Evolutionary conservation across 1,284 basidiomycete species (phyloP), one percentile per base, ranked within the genome.

Genomic region (Sporisorium scitamineum): DNA sequence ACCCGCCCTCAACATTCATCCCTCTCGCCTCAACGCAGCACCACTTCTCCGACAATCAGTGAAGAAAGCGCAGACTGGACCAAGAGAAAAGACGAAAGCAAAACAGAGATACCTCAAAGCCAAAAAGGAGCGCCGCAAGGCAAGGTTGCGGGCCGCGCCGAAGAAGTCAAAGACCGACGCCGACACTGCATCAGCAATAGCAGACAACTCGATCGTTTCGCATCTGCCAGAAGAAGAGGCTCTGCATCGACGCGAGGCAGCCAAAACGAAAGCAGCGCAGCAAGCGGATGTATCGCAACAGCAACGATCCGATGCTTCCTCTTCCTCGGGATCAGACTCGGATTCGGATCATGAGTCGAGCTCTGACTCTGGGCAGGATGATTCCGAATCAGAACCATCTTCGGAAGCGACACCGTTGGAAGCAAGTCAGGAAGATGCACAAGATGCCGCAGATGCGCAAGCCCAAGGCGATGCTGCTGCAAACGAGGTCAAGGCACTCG

Each of bases 101-200:
- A 84, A 84, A 57, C 72, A 79, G 50, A 55, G 83, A 29, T 84
- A 84, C 50, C 62, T 84, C 24, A 80, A 80, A 18, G 80, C 78
- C 5, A 84, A 84, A 61, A 84, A 84, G 58, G 70, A 76, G 5
- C 61, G 82, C 13, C 69, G 79, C 11, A 84, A 84, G 54, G 77
- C 77, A 1, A 70, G 67, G 27, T 69, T 68, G 29, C 61, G 69
- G 18, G 67, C 79, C n/a, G 68, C 64, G 14, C 78, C 80, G 1
- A 82, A 78, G 54, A 65, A 77, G 51, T 55, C 66, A 13, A 80
- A 79, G 54, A 59, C 61, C 24, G 74, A 78, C n/a, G 59, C 39
- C 20, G 51, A 48, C 24, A 20, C 32, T 3, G 44, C 54, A 13
- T 29, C 62, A 14, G 54, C 57, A 13, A 34, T 41, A 41, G 56